phyloP scores from a whole-genome alignment of 2,329 filamentous ascomycete genomes.

The Fusarium solani-melongenae region DNA sequence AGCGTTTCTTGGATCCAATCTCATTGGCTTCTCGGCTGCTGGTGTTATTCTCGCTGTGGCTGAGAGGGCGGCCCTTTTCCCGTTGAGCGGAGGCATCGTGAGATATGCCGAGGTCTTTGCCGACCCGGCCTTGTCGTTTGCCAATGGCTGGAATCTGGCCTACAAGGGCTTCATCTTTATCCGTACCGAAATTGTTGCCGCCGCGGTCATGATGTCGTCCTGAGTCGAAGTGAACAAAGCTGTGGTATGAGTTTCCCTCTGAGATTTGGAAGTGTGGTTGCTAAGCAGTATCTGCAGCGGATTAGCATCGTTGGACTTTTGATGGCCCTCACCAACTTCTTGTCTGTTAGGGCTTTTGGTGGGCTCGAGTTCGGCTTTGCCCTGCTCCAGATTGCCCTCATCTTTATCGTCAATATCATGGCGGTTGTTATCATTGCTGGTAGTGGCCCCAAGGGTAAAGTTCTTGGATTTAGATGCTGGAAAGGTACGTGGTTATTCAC shows the following conservation, averaged over 20 bases:
- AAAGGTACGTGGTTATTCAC: background rate
- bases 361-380: conserved; percentile 13
- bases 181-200: conserved; percentile 5
- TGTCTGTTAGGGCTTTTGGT: background rate
- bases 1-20: background rate
- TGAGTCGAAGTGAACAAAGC: conserved; percentile 5
- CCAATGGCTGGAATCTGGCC: background rate
- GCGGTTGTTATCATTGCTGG: background rate
- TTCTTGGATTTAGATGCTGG: background rate
- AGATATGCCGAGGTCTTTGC: background rate
- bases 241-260: background rate
- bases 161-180: background rate
- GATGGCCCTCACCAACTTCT: background rate
- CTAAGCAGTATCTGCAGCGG: background rate
- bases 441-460: background rate
- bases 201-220: conserved; percentile 9
- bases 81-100: conserved; percentile 5
- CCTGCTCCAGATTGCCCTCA: conserved; percentile 3
- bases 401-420: conserved; percentile 2
- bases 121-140: background rate
- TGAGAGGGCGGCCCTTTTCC: conserved; percentile 7
- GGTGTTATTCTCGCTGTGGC: conserved; percentile 2
- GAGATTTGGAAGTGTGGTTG: too few relatives aligned
- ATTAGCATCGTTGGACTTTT: background rate
- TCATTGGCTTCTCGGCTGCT: background rate